These are phyloP conservation scores for Malassezia globosa DNA, from an alignment of 1,284 basidiomycete genomes.

Conservation along the genomic window DNA sequence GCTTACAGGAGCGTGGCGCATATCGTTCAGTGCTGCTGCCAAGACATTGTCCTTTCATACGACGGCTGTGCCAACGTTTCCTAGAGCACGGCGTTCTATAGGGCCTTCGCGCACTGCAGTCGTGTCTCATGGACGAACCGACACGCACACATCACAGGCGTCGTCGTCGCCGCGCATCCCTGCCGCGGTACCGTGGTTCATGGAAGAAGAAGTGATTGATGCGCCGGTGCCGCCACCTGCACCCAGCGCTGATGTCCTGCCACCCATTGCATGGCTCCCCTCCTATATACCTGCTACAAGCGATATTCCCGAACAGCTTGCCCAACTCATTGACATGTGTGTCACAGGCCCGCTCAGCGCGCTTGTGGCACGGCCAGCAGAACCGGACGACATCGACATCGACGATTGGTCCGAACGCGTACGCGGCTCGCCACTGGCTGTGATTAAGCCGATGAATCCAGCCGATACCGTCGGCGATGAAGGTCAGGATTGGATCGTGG, in stretches of 20 bases:
- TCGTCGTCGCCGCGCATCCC: not conserved
- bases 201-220: constrained; percentile 29
- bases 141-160: not conserved
- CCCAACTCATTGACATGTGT: constrained; percentile 22
- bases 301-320: constrained; percentile 22
- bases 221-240: constrained; percentile 3
- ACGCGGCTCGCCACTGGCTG: constrained; percentile 21
- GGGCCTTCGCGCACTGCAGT: not conserved
- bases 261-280: constrained; percentile 14
- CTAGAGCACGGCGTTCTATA: constrained; percentile 1
- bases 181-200: constrained; percentile 28
- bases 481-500: constrained; percentile 36
- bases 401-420: constrained; percentile 20
- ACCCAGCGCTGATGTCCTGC: not conserved
- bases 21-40: no score
- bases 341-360: constrained; percentile 23
- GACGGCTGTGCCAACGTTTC: not conserved
- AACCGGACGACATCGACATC: constrained; percentile 10
- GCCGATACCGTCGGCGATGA: constrained; percentile 7
- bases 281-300: constrained; percentile 12
- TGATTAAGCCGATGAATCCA: constrained; percentile 28
- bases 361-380: constrained; percentile 22
- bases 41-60: no score
- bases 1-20: no score
- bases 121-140: no score